Base-by-base conservation (phyloP, 495 filamentous ascomycete genomes). In the Penicillium steckii region DNA sequence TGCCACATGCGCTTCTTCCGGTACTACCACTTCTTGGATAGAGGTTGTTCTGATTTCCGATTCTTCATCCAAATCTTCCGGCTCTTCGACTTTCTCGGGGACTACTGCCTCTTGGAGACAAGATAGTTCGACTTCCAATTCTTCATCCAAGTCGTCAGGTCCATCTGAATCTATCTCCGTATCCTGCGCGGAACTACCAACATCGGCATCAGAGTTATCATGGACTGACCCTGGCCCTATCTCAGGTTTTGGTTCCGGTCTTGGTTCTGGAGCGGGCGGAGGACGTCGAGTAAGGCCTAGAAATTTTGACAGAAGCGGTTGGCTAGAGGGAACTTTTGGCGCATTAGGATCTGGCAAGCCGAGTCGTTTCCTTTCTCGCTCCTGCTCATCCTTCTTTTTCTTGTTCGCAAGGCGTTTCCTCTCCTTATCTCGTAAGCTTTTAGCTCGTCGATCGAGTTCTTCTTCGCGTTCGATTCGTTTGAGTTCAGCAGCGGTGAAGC, bases 331-430 rank as follows among this genome's bases (percentile, higher is more conserved):
- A 25, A 79, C 69, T 44, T 60, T 66, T 18, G 53, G 22, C 13
- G 58, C 68, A 62, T 67, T 58, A 0, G 71, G 74, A 63, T 81
- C 73, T 4, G 77, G 73, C 7, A 78, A 23, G 0, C 76, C 76
- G 5, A 63, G 65, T 22, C 62, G 64, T 47, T 67, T 69, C 17
- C 76, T 62, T 40, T 72, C 75, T 51, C 78, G 64, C 40, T 73
- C 77, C 51, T 75, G 71, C 59, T 73, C 74, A 0, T 62, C 65
- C 53, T 70, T 75, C 56, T 72, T 75, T 53, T 74, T 77, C 61
- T 72, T 75, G 19, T 73, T 68, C 0, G 63, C 66, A 18, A 67
- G 48, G 5, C 72, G 68, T 38, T 57, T 66, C 50, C 69, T 70
- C 46, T 75, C 73, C 35, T 64, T 66, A 18, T 80, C 78, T 6